Conservation (phyloP, 805 yeast species). For the Lipomyces japonicus region DNA sequence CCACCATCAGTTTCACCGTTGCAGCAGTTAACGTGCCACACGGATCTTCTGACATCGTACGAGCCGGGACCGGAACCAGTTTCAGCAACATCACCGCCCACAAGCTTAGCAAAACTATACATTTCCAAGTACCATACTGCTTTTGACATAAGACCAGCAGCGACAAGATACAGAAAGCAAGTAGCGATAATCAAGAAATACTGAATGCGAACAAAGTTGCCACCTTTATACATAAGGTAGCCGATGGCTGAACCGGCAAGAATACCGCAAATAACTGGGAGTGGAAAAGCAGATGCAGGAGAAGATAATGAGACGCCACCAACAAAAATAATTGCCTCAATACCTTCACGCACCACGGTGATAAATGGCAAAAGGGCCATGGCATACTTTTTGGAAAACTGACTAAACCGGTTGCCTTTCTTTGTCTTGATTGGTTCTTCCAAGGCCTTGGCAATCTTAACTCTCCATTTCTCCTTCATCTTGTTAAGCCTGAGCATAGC, state of each 20-base stretch:
- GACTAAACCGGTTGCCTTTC: slow-evolving; percentile 42
- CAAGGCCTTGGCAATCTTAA: slow-evolving; percentile 83
- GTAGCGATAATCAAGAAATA: slow-evolving; percentile 83
- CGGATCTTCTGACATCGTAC: slow-evolving; percentile 70
- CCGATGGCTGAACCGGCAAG: slow-evolving; percentile 76
- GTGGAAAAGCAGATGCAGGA: slow-evolving; percentile 73
- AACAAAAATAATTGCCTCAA: slow-evolving; percentile 91
- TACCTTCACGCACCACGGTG: slow-evolving; percentile 92
- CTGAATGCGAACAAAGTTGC: slow-evolving; percentile 77
- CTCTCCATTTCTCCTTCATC: slow-evolving; percentile 96
- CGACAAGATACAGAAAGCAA: slow-evolving; percentile 78
- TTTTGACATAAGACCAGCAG: slow-evolving; percentile 90
- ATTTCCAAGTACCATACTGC: slow-evolving; percentile 86
- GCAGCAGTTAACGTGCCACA: slow-evolving; percentile 98
- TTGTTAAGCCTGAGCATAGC: slow-evolving; percentile 94
- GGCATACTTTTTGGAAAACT: slow-evolving; percentile 66
- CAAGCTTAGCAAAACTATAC: slow-evolving; percentile 55
- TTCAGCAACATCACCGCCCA: slow-evolving; percentile 96
- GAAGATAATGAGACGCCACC: slow-evolving; percentile 86
- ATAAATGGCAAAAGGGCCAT: slow-evolving; percentile 87
- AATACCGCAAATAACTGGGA: slow-evolving; percentile 84
- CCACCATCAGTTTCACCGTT: slow-evolving; percentile 88
- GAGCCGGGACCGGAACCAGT: slow-evolving; percentile 93
- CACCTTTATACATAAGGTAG: slow-evolving; percentile 68
- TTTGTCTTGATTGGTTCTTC: slow-evolving; percentile 2